Evolutionary conservation across 1,284 basidiomycete species (phyloP).

Genomic region (Psilocybe mexicana): DNA sequence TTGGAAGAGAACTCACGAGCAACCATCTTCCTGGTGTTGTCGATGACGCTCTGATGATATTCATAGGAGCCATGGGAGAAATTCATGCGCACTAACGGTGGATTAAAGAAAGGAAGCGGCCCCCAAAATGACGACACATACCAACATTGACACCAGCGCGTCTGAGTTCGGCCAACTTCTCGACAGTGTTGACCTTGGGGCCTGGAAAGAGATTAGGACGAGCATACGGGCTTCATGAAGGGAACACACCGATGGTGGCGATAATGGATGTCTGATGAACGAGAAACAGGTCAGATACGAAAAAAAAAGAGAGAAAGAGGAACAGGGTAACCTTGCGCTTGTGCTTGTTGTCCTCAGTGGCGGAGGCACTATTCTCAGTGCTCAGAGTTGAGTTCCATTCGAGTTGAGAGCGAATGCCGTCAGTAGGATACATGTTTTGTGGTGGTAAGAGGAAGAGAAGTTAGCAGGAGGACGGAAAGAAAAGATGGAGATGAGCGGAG

Average conservation of each 20-base stretch:
- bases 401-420: constrained; percentile 77
- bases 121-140: constrained; percentile 41
- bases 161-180: constrained; percentile 81
- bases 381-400: constrained; percentile 88
- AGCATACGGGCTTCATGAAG: constrained; percentile 1
- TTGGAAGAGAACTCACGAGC: constrained; percentile 49
- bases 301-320: constrained; percentile 10
- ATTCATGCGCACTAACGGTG: constrained; percentile 88
- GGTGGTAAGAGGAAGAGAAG: constrained; percentile 20
- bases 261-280: constrained; percentile 85
- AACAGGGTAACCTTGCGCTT: constrained; percentile 76
- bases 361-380: constrained; percentile 66
- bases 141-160: constrained; percentile 95
- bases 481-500: constrained; percentile 21
- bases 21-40: constrained; percentile 89
- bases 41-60: constrained; percentile 96
- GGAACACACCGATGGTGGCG: constrained; percentile 84
- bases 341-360: constrained; percentile 79
- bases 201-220: constrained; percentile 44
- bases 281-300: constrained; percentile 15
- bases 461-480: constrained; percentile 7
- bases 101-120: constrained; percentile 10
- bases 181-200: constrained; percentile 89
- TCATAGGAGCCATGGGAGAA: constrained; percentile 97
- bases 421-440: constrained; percentile 48